These are phyloP conservation scores for Spiraea crenata DNA, from an alignment of 331 rosid genomes.

Conservation along the genomic window DNA sequence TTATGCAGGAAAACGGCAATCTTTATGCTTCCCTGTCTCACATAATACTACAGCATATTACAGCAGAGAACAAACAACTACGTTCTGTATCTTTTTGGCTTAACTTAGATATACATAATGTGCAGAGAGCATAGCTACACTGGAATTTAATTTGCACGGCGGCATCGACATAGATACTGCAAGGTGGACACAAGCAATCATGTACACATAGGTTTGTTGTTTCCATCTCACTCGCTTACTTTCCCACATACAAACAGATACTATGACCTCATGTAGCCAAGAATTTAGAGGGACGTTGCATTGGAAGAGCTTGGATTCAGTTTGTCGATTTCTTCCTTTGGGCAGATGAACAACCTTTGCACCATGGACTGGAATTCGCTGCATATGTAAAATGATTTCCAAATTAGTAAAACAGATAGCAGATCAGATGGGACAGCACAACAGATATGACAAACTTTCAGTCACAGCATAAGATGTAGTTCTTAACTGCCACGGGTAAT, in stretches of 20 bases:
- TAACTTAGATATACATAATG: background rate
- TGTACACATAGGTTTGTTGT: background rate
- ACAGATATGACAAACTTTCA: background rate
- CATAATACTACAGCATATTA: too few species aligned
- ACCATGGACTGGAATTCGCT: slow-evolving; percentile 52
- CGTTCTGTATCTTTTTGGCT: too few species aligned
- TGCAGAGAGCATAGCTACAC: too few species aligned
- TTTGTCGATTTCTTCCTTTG: slow-evolving; percentile 38
- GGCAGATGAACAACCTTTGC: slow-evolving; percentile 48
- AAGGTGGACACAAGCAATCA: background rate
- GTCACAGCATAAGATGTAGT: slow-evolving; percentile 10
- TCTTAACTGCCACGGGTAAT: slow-evolving; percentile 65
- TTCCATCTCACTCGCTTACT: background rate
- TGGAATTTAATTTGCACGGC: too few species aligned
- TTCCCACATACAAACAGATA: background rate
- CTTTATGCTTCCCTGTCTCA: too few species aligned
- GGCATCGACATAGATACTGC: too few species aligned
- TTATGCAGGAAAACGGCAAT: too few species aligned
- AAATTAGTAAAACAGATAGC: slow-evolving; percentile 17
- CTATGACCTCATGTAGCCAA: background rate
- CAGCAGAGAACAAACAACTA: too few species aligned
- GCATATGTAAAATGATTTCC: slow-evolving; percentile 26
- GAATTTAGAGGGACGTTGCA: slow-evolving; percentile 22
- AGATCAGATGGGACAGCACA: background rate
- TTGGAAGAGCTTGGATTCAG: slow-evolving; percentile 33